Conservation (phyloP, 1,284 basidiomycete species). For the Tilletiaria anomala region DNA sequence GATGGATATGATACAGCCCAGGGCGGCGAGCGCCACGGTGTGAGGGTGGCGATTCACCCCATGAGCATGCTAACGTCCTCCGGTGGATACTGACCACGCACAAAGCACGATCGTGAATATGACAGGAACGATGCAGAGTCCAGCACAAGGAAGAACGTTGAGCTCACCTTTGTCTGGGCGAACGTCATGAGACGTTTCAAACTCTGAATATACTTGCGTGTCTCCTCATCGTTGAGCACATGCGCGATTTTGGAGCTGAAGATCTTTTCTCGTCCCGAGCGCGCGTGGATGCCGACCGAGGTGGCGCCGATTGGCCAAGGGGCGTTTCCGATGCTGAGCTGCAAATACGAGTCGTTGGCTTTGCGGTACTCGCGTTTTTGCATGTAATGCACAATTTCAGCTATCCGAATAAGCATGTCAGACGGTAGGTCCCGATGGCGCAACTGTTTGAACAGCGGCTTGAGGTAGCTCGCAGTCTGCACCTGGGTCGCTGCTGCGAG, state of each 20-base stretch:
- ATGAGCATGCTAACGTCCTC: slow-evolving; percentile 24
- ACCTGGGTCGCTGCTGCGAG: slow-evolving; percentile 86
- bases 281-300: slow-evolving; percentile 97
- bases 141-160: background rate
- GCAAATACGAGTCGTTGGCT: slow-evolving; percentile 92
- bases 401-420: slow-evolving; percentile 74
- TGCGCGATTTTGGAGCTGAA: slow-evolving; percentile 92
- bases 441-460: slow-evolving; percentile 82
- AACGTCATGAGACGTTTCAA: slow-evolving; percentile 57
- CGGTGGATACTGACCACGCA: slow-evolving; percentile 11
- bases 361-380: slow-evolving; percentile 83
- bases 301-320: slow-evolving; percentile 99
- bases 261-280: slow-evolving; percentile 91
- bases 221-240: slow-evolving; percentile 92
- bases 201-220: slow-evolving; percentile 95
- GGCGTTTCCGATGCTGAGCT: slow-evolving; percentile 91
- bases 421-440: slow-evolving; percentile 64
- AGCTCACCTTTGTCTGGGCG: slow-evolving; percentile 27
- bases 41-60: no score
- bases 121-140: background rate
- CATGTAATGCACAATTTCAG: slow-evolving; percentile 92
- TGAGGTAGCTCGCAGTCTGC: slow-evolving; percentile 88
- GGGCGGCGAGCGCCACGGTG: no score
- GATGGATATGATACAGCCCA: no score
- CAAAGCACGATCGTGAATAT: background rate